Conservation (phyloP, 2,329 filamentous ascomycete species). For the Rutstroemia sp. region DNA sequence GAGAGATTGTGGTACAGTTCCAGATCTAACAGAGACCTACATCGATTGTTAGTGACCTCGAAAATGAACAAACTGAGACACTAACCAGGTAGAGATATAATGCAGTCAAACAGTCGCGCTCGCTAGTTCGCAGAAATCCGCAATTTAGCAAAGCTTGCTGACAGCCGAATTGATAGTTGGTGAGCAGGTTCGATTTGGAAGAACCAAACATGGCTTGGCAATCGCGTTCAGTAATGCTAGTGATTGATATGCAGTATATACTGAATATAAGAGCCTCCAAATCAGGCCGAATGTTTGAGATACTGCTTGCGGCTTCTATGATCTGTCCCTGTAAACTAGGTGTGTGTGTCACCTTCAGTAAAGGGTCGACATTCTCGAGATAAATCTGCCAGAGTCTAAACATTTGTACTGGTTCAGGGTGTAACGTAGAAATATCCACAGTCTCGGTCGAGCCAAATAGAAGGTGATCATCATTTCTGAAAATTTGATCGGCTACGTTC, state of each 20-base stretch:
- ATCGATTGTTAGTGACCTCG: conserved; percentile 11
- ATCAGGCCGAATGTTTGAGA: conserved; percentile 47
- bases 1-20: conserved; percentile 51
- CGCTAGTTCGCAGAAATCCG: conserved; percentile 33
- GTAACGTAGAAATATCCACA: conserved; percentile 38
- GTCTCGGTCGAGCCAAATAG: conserved; percentile 41
- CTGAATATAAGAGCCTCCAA: conserved; percentile 56
- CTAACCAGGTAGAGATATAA: conserved; percentile 46
- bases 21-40: conserved; percentile 21
- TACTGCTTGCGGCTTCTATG: conserved; percentile 52
- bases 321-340: conserved; percentile 61
- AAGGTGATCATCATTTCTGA: conserved; percentile 38
- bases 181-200: conserved; percentile 33
- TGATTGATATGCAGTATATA: conserved; percentile 56
- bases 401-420: conserved; percentile 55
- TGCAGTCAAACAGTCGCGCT: conserved; percentile 42
- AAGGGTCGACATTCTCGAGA: conserved; percentile 65
- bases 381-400: conserved; percentile 70
- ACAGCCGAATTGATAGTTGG: conserved; percentile 37
- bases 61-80: conserved; percentile 6
- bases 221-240: conserved; percentile 49
- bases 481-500: conserved; percentile 39
- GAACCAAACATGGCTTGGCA: conserved; percentile 36
- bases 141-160: conserved; percentile 39
- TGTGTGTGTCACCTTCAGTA: conserved; percentile 66